Evolutionary conservation across 108 stramenopile genomes (phyloP).

Genomic region (Mediolabrus comicus): DNA sequence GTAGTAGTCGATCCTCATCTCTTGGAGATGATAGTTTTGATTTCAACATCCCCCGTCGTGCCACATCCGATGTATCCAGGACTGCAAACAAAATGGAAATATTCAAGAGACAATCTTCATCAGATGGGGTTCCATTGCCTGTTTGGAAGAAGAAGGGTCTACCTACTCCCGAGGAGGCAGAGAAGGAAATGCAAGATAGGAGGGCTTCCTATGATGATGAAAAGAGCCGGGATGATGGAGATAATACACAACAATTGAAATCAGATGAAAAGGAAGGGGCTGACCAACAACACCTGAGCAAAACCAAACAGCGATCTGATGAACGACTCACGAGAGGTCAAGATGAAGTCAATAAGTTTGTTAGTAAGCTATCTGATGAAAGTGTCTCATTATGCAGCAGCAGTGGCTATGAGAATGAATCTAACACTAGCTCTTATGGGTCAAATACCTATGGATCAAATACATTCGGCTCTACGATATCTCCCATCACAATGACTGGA

Average conservation of each 20-base stretch:
- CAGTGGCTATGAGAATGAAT: conserved; percentile 33
- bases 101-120: neutral
- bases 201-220: conserved; percentile 30
- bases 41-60: neutral
- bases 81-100: neutral
- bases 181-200: neutral
- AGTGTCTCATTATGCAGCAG: conserved; percentile 12
- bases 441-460: conserved; percentile 1
- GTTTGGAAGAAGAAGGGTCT: neutral
- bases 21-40: neutral
- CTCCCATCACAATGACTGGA: conserved; percentile 29
- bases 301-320: neutral
- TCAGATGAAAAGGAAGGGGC: neutral
- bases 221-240: neutral
- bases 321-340: neutral
- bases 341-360: neutral
- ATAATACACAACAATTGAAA: neutral
- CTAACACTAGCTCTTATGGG: conserved; percentile 26
- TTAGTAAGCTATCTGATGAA: neutral
- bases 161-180: conserved; percentile 24
- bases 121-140: neutral
- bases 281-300: neutral
- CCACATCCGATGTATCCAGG: neutral
- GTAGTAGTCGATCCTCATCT: neutral
- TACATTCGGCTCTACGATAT: conserved; percentile 6